Evolutionary conservation across 2,329 filamentous ascomycete genomes (phyloP), one percentile per base, ranked within the genome.

Genomic region (Fusarium tanahbumbuense): DNA sequence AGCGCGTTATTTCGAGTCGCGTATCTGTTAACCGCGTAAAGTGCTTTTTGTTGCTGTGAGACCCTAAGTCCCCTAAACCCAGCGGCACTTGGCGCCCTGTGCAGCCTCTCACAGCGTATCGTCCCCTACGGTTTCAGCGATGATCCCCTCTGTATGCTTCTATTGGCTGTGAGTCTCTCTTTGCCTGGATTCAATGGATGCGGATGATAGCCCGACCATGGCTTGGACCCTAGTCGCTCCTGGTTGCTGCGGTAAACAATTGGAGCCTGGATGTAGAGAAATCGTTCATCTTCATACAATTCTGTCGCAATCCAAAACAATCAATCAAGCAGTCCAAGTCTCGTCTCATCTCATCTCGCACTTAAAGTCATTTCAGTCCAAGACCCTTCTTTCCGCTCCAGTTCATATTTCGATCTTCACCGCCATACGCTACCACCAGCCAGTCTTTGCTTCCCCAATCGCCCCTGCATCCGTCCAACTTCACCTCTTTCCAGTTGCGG

Each of bases 11-110:
- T 72, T 68, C 68, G 64, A 28, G 75, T 74, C 76, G 77, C 76
- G 32, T n/a, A n/a, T 67, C 22, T 16, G 32, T 46, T 66, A 48
- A 70, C 73, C 79, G 79, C 78, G 79, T 81, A 79, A 80, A 81
- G 79, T 74, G 70, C 27, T 64, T 71, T 28, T 68, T 74, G 69
- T 72, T 73, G 68, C 63, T 56, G 53, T 52, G 68, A 71, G 64
- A 66, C 68, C 61, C 41, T 23, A 46, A 23, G 44, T 46, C 50
- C 60, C 68, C 60, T 54, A 55, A 65, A 46, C 32, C 56, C 54
- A 55, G 54, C 45, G 46, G 41, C 57, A 56, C 49, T 57, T 65
- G 34, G 63, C 68, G 68, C 58, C 68, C 59, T 41, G 59, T 56
- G 54, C 55, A 55, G 56, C 20, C 52, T 32, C 34, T 40, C 46